These are phyloP conservation scores for Nepenthes gracilis DNA, from an alignment of 148 eudicot species.

Conservation along the genomic window DNA sequence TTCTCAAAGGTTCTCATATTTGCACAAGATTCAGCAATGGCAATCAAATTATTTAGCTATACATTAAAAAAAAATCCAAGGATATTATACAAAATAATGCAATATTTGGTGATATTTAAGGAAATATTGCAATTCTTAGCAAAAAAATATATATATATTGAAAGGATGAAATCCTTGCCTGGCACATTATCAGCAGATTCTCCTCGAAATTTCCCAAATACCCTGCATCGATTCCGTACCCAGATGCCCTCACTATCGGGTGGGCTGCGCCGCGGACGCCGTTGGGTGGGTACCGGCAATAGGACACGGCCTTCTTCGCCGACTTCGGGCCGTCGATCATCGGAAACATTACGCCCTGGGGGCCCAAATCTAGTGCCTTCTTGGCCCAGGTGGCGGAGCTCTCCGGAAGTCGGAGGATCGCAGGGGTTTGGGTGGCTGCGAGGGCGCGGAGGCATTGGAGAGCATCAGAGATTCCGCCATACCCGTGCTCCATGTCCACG, in stretches of 20 bases:
- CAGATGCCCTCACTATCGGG: slow-evolving; percentile 74
- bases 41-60: too few relatives aligned
- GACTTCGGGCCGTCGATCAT: slow-evolving; percentile 42
- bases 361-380: slow-evolving; percentile 91
- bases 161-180: slow-evolving; percentile 4
- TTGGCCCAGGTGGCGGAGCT: slow-evolving; percentile 60
- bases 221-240: slow-evolving; percentile 57
- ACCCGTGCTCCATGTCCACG: slow-evolving; percentile 92
- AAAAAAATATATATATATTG: too few relatives aligned
- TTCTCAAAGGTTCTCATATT: too few relatives aligned
- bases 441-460: slow-evolving; percentile 61
- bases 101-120: too few relatives aligned
- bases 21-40: too few relatives aligned
- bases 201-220: slow-evolving; percentile 49
- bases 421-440: slow-evolving; percentile 50
- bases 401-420: slow-evolving; percentile 71
- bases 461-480: slow-evolving; percentile 50
- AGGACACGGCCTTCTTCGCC: slow-evolving; percentile 69
- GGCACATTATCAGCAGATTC: slow-evolving; percentile 72
- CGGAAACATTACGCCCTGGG: slow-evolving; percentile 74
- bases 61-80: too few relatives aligned
- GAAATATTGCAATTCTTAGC: too few relatives aligned
- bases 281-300: slow-evolving; percentile 67
- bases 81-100: too few relatives aligned
- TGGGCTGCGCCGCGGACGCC: slow-evolving; percentile 91